Base-by-base conservation (phyloP, 805 yeast species). In the Dipodascopsis uninucleata region DNA sequence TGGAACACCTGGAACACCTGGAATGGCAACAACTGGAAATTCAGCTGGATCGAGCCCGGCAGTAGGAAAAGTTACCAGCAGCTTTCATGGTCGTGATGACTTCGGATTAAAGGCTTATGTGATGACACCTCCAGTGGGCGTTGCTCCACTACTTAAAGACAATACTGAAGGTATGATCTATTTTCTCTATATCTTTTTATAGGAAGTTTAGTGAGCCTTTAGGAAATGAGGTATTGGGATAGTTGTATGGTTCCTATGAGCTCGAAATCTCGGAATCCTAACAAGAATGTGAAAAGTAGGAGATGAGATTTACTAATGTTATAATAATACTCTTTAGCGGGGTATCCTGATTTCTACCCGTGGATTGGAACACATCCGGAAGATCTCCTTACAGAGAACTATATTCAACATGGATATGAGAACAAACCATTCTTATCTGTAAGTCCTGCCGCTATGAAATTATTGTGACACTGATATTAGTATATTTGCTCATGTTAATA, bases 291-390 rank as follows among this genome's bases (percentile, higher is more conserved):
- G n/a, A n/a, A n/a, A n/a, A n/a, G n/a, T n/a, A n/a, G n/a, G n/a
- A n/a, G n/a, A n/a, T n/a, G n/a, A n/a, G n/a, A n/a, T n/a, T n/a
- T n/a, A n/a, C n/a, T 31, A n/a, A 31, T 9, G 17, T 26, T 26
- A 10, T 26, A 26, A 26, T n/a, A 26, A 12, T 26, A n/a, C 29
- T 26, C 8, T 12, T 16, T 14, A 47, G 54, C 46, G 23, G 52
- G 50, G 5, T 83, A 74, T 55, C 95, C 95, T 0, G 95, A 85
- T 61, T 84, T 77, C 59, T 65, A 63, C 31, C 82, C 87, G 0
- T 85, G 94, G 93, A 66, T 67, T 31, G 86, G 80, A 56, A 71
- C 73, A 4, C 52, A 69, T 7, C 69, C 68, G 8, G 87, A 82
- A 47, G 79, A 77, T 53, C 69, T 65, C 3, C 62, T 77, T 21